Percentiles rank a stretch among this genome's conserved stretches.
Conservation (phyloP, 495 filamentous ascomycete species). For the Penicillium egyptiacum region DNA sequence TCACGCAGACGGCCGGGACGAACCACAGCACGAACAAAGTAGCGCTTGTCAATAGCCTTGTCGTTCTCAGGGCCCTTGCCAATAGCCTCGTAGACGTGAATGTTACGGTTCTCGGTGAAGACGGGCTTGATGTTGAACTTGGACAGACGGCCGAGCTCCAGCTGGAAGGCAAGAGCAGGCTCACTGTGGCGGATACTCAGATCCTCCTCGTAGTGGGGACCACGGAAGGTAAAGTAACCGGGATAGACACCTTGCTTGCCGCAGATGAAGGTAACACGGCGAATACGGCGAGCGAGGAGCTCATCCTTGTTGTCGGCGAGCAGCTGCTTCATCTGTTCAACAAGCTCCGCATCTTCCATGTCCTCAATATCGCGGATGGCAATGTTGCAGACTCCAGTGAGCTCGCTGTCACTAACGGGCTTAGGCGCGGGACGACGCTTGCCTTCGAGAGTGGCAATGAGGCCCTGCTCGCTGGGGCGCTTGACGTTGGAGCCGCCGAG, state of each 20-base stretch:
- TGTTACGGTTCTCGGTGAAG: conserved; percentile 98
- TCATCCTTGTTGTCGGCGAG: conserved; percentile 84
- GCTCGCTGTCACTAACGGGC: conserved; percentile 64
- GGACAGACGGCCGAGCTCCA: conserved; percentile 87
- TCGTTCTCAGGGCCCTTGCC: conserved; percentile 93
- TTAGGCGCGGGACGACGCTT: conserved; percentile 62
- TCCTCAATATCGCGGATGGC: conserved; percentile 89
- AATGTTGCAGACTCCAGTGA: conserved; percentile 88
- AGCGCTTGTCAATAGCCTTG: conserved; percentile 71
- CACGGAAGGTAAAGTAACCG: conserved; percentile 96
- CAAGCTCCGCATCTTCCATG: conserved; percentile 77
- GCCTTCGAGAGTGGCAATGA: conserved; percentile 71
- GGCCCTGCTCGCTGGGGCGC: conserved; percentile 43
- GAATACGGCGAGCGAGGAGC: conserved; percentile 73
- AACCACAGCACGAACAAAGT: conserved; percentile 95
- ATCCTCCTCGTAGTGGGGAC: conserved; percentile 85
- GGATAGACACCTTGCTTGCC: conserved; percentile 94
- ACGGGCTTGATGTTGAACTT: conserved; percentile 98
- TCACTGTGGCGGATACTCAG: conserved; percentile 95
- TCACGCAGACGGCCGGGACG: conserved; percentile 89
- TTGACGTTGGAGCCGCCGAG: conserved; percentile 45
- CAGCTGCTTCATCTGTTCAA: conserved; percentile 68
- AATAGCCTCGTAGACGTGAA: conserved; percentile 95
- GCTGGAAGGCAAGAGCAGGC: conserved; percentile 95
- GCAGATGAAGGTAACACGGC: conserved; percentile 93